Evolutionary conservation across 1,284 basidiomycete genomes (phyloP).

Genomic region (Uromyces viciae-fabae): DNA sequence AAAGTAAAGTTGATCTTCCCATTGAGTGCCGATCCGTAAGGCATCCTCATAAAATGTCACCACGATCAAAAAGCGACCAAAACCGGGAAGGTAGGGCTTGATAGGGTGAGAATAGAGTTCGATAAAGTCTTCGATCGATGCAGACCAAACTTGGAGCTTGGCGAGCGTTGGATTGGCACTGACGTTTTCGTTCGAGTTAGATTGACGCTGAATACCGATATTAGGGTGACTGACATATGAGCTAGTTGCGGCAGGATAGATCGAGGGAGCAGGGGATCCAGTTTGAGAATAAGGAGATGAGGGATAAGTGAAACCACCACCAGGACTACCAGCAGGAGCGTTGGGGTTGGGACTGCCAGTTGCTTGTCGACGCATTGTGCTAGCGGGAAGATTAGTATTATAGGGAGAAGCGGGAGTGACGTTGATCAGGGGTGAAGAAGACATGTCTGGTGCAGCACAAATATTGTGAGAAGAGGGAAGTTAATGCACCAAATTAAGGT

Average conservation of each 20-base stretch:
- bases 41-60: constrained; percentile 98
- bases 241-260: neutral
- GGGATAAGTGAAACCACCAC: constrained; percentile 12
- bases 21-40: constrained; percentile 85
- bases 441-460: too few species aligned
- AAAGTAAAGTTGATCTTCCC: constrained; percentile 95
- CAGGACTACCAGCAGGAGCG: neutral
- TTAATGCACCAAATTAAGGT: neutral
- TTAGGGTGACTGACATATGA: constrained; percentile 11
- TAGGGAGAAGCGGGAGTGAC: constrained; percentile 42
- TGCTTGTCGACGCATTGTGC: constrained; percentile 35
- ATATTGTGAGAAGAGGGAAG: neutral
- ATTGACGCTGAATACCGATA: neutral
- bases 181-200: neutral
- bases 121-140: constrained; percentile 75
- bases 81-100: constrained; percentile 86
- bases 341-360: constrained; percentile 7
- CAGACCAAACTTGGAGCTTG: constrained; percentile 24
- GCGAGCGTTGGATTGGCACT: neutral
- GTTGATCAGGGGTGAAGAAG: constrained; percentile 41
- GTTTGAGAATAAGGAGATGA: constrained; percentile 25
- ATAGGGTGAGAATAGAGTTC: constrained; percentile 90
- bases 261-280: neutral
- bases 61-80: constrained; percentile 95
- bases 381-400: neutral